These are phyloP conservation scores for Tetrahymena borealis DNA, from an alignment of 73 alveolate species.

Conservation along the genomic window DNA sequence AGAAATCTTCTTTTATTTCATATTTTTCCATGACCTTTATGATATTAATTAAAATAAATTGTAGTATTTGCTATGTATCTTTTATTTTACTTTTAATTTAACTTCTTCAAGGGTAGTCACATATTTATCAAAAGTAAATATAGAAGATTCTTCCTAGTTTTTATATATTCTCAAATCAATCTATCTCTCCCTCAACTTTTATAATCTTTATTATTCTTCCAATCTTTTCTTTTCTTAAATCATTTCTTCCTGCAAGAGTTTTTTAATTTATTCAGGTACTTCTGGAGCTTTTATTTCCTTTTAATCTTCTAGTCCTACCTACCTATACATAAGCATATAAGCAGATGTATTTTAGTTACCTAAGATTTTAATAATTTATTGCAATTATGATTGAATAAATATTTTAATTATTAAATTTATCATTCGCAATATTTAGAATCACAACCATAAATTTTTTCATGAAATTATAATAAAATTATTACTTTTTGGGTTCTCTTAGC, in stretches of 20 bases:
- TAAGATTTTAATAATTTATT: not conserved
- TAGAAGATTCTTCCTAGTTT: not conserved
- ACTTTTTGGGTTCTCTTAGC: conserved; percentile 57
- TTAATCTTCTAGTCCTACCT: conserved; percentile 35
- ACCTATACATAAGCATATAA: conserved; percentile 84
- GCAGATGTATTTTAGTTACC: conserved; percentile 63
- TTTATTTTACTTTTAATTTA: conserved; percentile 1
- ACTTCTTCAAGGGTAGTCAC: not conserved
- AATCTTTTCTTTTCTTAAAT: conserved; percentile 50
- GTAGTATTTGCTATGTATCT: too few relatives aligned
- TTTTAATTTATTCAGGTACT: conserved; percentile 44
- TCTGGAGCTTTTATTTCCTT: conserved; percentile 31
- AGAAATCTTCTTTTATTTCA: conserved; percentile 14
- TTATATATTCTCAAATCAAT: conserved; percentile 24
- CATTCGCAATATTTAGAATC: too few relatives aligned
- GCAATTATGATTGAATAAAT: not conserved
- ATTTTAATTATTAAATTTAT: too few relatives aligned
- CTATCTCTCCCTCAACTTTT: conserved; percentile 16
- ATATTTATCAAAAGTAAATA: conserved; percentile 3
- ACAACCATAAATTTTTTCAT: not conserved
- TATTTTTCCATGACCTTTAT: not conserved
- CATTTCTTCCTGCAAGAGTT: conserved; percentile 55
- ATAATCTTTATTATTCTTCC: conserved; percentile 42
- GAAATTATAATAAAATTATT: too few relatives aligned
- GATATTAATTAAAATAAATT: too few relatives aligned